These are phyloP conservation scores for Daldinia vernicosa DNA, from an alignment of 495 filamentous ascomycete genomes.

Conservation along the genomic window DNA sequence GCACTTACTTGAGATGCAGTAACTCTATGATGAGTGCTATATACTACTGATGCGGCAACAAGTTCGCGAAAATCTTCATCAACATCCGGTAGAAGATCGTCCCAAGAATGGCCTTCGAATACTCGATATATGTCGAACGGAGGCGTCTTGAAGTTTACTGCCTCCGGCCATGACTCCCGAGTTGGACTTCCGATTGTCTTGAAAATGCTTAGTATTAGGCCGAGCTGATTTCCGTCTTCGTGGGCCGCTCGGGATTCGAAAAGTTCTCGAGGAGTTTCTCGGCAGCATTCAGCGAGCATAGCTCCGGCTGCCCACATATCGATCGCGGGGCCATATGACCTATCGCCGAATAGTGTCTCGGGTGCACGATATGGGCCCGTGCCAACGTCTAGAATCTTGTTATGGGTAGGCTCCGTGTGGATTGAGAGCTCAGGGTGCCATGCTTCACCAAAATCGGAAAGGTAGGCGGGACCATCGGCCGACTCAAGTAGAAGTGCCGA, in stretches of 20 bases:
- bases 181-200: conserved; percentile 86
- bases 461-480: conserved; percentile 71
- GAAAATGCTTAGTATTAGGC: conserved; percentile 90
- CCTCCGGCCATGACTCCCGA: conserved; percentile 76
- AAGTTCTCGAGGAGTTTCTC: conserved; percentile 64
- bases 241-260: conserved; percentile 77
- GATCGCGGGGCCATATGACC: conserved; percentile 70
- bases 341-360: conserved; percentile 88
- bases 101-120: conserved; percentile 53
- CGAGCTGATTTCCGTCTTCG: conserved; percentile 89
- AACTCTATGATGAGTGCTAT: conserved; percentile 43
- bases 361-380: conserved; percentile 91
- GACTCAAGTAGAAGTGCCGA: conserved; percentile 82
- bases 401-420: conserved; percentile 66
- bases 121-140: conserved; percentile 64
- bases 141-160: conserved; percentile 55
- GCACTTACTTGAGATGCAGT: conserved; percentile 41
- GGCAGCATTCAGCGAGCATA: conserved; percentile 75
- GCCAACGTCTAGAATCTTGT: conserved; percentile 91
- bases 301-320: conserved; percentile 94
- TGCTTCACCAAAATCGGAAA: conserved; percentile 92
- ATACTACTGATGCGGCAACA: conserved; percentile 48
- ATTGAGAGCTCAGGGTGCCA: conserved; percentile 71
- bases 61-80: conserved; percentile 46
- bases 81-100: conserved; percentile 51